Evolutionary conservation across 1,284 basidiomycete species (phyloP).

Genomic region (Ustanciosporium gigantosporum): DNA sequence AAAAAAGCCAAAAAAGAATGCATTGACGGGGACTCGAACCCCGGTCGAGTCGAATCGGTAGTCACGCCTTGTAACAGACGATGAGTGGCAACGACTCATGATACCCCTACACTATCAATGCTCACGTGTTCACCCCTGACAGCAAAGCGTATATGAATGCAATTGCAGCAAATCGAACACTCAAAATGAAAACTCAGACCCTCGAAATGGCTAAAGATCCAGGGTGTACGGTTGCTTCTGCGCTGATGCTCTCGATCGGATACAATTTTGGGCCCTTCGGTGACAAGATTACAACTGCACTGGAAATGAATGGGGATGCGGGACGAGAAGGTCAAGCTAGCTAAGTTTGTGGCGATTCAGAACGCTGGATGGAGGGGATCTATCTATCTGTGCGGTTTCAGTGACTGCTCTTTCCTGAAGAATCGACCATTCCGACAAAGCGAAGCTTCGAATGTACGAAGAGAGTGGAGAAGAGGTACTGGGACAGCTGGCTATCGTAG

Average conservation of each 20-base stretch:
- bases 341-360: too few relatives aligned
- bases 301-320: too few relatives aligned
- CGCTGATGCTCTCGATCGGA: too few relatives aligned
- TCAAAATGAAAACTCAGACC: not conserved
- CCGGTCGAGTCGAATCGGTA: conserved; percentile 41
- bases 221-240: not conserved
- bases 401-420: too few relatives aligned
- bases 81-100: conserved; percentile 44
- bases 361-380: too few relatives aligned
- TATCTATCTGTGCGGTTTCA: too few relatives aligned
- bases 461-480: conserved; percentile 53
- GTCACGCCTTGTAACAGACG: conserved; percentile 3
- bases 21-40: conserved; percentile 47
- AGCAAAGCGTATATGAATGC: conserved; percentile 42
- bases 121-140: too few relatives aligned
- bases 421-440: conserved; percentile 33
- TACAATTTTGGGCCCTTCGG: too few relatives aligned
- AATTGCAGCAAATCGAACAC: not conserved
- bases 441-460: conserved; percentile 46
- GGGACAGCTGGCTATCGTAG: conserved; percentile 53
- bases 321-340: too few relatives aligned
- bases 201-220: not conserved
- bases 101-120: too few relatives aligned
- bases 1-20: conserved; percentile 10
- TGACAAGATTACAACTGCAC: too few relatives aligned